Evolutionary conservation across 1,284 basidiomycete species (phyloP), one percentile per base, ranked within the genome.

Genomic region (Ustilago loliicola): DNA sequence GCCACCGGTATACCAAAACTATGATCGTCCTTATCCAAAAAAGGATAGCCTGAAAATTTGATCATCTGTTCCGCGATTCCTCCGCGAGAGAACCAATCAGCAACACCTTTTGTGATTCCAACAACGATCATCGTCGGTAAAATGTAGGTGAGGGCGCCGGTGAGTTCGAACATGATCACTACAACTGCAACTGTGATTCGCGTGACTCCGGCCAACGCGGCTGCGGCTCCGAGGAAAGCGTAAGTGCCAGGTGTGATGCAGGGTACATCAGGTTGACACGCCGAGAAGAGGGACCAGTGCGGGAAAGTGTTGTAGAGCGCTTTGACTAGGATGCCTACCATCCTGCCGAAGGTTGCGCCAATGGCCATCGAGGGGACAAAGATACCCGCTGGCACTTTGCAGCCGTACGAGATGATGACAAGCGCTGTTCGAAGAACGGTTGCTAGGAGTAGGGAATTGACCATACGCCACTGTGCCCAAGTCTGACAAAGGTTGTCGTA

Each of bases 111-210:
- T 17, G 97, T 98, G 38, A 97, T 95, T 40, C 98, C 89, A 27
- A 98, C 89, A 0, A 98, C 95, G 81, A 99, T 95, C 97, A 99
- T 99, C 4, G 95, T 97, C 0, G 97, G 97, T 30, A 99, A 88
- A 80, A 99, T 97, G 87, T 99, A 99, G 13, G 95, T 98, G 80
- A 99, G 87, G 1, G 97, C 96, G 10, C 97, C 97, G 1, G 97
- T 99, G n/a, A 99, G 89, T 86, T 99, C 97, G 86, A 98, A 98
- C 96, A 99, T 99, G 87, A 99, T 98, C 61, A 99, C 97, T 1
- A 98, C 97, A 2, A 99, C 95, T 0, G 96, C 95, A 25, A 99
- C 94, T 0, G 97, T 99, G 73, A 98, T 94, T 73, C 96, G 90
- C 89, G 98, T 99, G 61, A 99, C 92, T 29, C 97, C 97, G 38